Evolutionary conservation across 169 alveolate species (phyloP), one percentile per base, ranked within the genome.

Genomic region (Plasmodium yoelii): DNA sequence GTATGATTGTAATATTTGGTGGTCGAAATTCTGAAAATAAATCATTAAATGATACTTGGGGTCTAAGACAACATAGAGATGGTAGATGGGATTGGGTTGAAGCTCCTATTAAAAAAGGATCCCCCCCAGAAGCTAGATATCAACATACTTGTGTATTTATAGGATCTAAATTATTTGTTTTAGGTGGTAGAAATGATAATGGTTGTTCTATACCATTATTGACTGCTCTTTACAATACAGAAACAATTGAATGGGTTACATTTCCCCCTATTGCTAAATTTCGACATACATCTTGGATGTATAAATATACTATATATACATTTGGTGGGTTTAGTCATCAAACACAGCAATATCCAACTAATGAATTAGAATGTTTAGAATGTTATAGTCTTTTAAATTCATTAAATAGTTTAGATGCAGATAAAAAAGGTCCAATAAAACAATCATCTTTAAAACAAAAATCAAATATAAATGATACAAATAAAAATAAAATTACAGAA

Each of bases 11-110:
- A 10, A 95, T 98, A 44, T 98, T 98, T 92, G 99, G 99, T 26
- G 99, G 99, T 28, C 93, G 99, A 86, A 96, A 98, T 22, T 94
- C 96, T 19, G 99, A 98, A 84, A 95, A 96, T 92, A 89, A 93
- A 80, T 98, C 99, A 2, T 92, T 98, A 88, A 97, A 96, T 88
- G 99, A 99, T 91, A 95, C 99, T 13, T 99, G 99, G 99, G 99
- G 99, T 9, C 94, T 98, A 46, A 96, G 99, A 89, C 98, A 98
- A 91, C 99, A 98, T 90, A 95, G 99, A 73, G 99, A 99, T 91
- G 99, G 99, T 13, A 96, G 99, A 67, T 99, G 99, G 99, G 99
- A 99, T 93, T 99, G 99, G 99, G 99, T 99, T 42, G 98, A 96
- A 87, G 99, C 99, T 13, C 99, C 99, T 5, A 95, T 96, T 63